Evolutionary conservation across 225 moss, liverwort and hornwort genomes (phyloP).

Genomic region (Lunularia cruciata): DNA sequence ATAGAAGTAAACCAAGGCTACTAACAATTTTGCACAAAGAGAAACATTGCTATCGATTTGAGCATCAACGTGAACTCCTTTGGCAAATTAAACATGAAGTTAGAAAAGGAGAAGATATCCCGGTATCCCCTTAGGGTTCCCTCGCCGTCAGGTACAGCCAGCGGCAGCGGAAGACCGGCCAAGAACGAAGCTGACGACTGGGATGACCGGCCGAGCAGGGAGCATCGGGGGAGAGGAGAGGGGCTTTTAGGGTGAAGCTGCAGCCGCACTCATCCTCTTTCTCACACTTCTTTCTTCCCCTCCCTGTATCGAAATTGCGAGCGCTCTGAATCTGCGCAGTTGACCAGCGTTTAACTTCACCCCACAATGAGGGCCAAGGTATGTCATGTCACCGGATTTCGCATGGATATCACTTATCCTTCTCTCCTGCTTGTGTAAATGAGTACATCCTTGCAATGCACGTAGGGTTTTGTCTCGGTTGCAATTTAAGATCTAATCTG

Average conservation of each 20-base stretch:
- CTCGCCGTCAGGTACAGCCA: background rate
- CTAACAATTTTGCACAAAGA: no score
- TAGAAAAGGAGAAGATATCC: no score
- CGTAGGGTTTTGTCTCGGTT: no score
- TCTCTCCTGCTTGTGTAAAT: no score
- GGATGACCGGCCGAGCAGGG: background rate
- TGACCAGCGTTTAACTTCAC: background rate
- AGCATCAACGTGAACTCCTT: no score
- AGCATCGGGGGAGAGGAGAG: background rate
- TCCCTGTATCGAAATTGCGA: background rate
- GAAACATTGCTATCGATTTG: no score
- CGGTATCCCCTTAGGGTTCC: background rate
- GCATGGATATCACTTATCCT: no score
- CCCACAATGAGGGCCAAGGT: conserved; percentile 8
- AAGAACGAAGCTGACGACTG: background rate
- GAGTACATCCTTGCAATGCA: no score
- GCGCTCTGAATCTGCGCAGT: background rate
- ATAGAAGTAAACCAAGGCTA: no score
- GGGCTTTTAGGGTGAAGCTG: conserved; percentile 4
- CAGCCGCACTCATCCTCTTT: background rate
- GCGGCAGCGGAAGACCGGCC: background rate
- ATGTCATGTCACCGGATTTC: background rate
- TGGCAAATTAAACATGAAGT: no score
- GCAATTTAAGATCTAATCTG: no score
- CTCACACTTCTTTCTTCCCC: background rate